Percentiles rank a stretch among this genome's conserved stretches.
phyloP scores from a whole-genome alignment of 192 early-diverging fungal genomes.

The Physocladia obscura region DNA sequence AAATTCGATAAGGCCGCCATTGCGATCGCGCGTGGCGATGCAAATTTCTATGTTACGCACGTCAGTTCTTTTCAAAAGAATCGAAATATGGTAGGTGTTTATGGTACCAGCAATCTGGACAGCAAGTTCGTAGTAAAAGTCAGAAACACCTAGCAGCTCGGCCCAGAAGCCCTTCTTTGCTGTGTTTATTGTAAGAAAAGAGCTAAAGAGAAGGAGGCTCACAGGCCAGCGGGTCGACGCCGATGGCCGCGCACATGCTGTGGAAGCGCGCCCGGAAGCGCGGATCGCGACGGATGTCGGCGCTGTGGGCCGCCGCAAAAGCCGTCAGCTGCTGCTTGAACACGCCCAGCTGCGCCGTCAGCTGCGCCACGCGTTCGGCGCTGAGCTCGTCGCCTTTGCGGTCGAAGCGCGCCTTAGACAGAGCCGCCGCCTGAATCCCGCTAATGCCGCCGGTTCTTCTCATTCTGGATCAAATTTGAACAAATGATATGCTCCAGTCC shows the following conservation, averaged over 20 bases:
- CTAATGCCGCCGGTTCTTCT: too few species aligned
- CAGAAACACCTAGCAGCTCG: constrained; percentile 89
- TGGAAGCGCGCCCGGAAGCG: constrained; percentile 87
- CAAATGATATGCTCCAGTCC: too few species aligned
- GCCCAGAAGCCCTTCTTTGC: constrained; percentile 97
- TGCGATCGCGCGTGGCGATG: constrained; percentile 75
- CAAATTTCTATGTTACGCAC: constrained; percentile 78
- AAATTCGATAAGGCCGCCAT: constrained; percentile 90
- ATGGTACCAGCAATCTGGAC: constrained; percentile 67
- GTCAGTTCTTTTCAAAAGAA: background rate
- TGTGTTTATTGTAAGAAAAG: constrained; percentile 11
- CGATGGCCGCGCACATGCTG: constrained; percentile 88
- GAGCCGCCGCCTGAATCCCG: too few species aligned
- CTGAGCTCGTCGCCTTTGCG: constrained; percentile 17
- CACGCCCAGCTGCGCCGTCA: constrained; percentile 35
- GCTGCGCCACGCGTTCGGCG: constrained; percentile 29
- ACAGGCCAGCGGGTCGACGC: constrained; percentile 91
- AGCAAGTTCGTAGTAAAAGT: constrained; percentile 95
- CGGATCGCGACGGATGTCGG: constrained; percentile 85
- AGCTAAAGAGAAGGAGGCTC: background rate
- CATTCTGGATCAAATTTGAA: too few species aligned
- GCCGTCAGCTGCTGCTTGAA: constrained; percentile 83
- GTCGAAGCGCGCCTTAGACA: constrained; percentile 23
- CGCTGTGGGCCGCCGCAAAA: constrained; percentile 82
- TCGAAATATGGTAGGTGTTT: background rate